phyloP scores from a whole-genome alignment of 2,329 filamentous ascomycete genomes.

The Claviceps lovelessii region DNA sequence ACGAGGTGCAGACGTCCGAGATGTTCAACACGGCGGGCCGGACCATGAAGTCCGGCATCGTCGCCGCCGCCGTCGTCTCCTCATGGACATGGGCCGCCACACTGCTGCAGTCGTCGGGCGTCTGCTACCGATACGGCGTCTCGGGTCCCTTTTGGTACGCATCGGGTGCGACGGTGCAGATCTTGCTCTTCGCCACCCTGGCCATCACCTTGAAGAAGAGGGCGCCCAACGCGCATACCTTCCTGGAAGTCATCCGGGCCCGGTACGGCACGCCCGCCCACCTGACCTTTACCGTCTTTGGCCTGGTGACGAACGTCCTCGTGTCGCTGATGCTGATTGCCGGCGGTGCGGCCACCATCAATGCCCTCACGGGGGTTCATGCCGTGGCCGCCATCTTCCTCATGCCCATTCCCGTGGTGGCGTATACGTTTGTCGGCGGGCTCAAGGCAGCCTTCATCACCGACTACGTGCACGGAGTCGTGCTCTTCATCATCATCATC shows the following conservation, averaged over 20 bases:
- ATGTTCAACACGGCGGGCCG: conserved; percentile 84
- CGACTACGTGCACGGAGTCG: conserved; percentile 76
- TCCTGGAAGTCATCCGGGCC: conserved; percentile 69
- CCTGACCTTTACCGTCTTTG: conserved; percentile 68
- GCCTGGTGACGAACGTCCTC: conserved; percentile 70
- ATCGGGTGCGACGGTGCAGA: conserved; percentile 66
- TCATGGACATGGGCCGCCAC: conserved; percentile 91
- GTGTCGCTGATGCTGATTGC: conserved; percentile 83
- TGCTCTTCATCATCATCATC: conserved; percentile 71
- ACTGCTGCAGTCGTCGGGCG: conserved; percentile 62
- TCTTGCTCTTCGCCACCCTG: conserved; percentile 77
- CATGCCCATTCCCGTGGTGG: conserved; percentile 27
- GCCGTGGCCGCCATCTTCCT: conserved; percentile 55
- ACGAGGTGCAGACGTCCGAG: conserved; percentile 74
- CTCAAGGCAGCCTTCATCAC: conserved; percentile 83
- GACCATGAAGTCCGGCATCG: conserved; percentile 77
- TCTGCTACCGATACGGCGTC: conserved; percentile 67
- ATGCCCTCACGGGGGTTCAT: conserved; percentile 26
- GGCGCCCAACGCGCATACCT: conserved; percentile 75
- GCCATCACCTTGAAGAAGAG: conserved; percentile 81
- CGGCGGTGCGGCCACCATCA: conserved; percentile 52
- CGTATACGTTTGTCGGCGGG: conserved; percentile 65
- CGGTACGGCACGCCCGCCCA: conserved; percentile 62
- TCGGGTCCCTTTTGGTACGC: conserved; percentile 48
- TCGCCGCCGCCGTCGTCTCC: conserved; percentile 79